These are phyloP conservation scores for Theileria orientalis DNA, from an alignment of 169 alveolate species.

Conservation along the genomic window DNA sequence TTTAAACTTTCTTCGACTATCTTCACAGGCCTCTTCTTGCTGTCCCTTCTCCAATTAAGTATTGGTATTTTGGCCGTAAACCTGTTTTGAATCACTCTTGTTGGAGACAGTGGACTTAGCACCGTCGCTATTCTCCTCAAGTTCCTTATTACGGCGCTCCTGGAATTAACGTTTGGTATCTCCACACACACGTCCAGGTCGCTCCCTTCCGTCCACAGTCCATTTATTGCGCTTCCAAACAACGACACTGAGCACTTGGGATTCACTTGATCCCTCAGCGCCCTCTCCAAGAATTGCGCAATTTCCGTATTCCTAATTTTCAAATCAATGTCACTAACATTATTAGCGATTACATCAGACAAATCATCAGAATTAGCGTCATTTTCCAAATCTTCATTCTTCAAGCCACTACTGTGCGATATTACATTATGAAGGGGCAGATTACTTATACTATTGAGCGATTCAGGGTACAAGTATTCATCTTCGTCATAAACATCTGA, in stretches of 20 bases:
- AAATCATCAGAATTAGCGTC: background rate
- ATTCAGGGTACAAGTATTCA: background rate
- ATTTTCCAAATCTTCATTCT: background rate
- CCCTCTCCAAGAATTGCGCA: conserved; percentile 12
- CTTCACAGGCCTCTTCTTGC: background rate
- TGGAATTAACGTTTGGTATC: conserved; percentile 67
- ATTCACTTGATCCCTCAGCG: conserved; percentile 45
- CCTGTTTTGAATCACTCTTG: conserved; percentile 71
- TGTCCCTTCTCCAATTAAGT: conserved; percentile 65
- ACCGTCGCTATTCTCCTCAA: conserved; percentile 67
- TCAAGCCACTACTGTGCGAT: background rate
- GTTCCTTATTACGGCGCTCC: conserved; percentile 69
- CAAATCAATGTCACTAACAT: conserved; percentile 4
- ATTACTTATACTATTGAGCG: background rate
- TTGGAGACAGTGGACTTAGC: conserved; percentile 63
- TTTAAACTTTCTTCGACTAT: background rate
- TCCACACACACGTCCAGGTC: conserved; percentile 77
- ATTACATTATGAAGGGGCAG: background rate
- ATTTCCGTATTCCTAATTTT: conserved; percentile 2
- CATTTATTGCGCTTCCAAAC: conserved; percentile 76
- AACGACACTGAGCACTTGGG: conserved; percentile 46
- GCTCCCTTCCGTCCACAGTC: conserved; percentile 77
- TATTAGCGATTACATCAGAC: background rate
- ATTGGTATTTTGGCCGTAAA: conserved; percentile 80
- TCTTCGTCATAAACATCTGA: background rate